Conservation (phyloP, 2,329 filamentous ascomycete genomes). For the Penicillium rolfsii region DNA sequence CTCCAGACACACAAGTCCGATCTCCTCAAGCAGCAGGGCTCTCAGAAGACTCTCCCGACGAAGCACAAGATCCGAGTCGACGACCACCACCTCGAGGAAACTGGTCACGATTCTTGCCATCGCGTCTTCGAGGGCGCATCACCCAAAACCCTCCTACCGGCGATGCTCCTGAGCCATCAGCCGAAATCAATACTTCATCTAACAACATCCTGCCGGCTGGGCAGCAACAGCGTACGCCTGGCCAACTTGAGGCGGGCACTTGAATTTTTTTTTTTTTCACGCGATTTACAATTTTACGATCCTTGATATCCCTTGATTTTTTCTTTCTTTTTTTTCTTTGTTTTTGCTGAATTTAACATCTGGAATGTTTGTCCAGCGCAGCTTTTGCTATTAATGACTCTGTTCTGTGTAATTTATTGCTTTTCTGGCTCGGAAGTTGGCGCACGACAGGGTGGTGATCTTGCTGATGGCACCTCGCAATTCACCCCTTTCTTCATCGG, state of each 20-base stretch:
- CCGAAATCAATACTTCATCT: constrained; percentile 2
- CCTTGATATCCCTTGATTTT: constrained; percentile 2
- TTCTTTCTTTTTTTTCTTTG: background rate
- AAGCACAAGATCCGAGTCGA: background rate
- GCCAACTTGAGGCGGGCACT: constrained; percentile 29
- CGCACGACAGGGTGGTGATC: background rate
- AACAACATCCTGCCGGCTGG: constrained; percentile 1
- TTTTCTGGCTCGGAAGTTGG: constrained; percentile 1
- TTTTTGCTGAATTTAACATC: constrained; percentile 26
- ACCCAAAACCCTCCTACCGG: background rate
- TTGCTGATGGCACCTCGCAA: background rate
- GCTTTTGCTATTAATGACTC: constrained; percentile 24
- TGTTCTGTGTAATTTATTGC: constrained; percentile 29
- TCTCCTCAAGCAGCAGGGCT: constrained; percentile 18
- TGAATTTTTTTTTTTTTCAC: constrained; percentile 1
- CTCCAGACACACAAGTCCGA: constrained; percentile 31
- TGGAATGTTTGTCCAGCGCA: constrained; percentile 28
- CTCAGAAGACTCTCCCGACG: constrained; percentile 2
- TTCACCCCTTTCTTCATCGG: background rate
- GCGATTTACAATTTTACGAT: background rate
- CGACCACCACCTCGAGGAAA: constrained; percentile 7
- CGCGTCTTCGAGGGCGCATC: constrained; percentile 18
- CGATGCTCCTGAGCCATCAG: background rate
- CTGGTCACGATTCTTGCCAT: constrained; percentile 26
- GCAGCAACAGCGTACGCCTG: constrained; percentile 24